Conservation (phyloP, 2,329 filamentous ascomycete genomes). For the Fusarium citri region DNA sequence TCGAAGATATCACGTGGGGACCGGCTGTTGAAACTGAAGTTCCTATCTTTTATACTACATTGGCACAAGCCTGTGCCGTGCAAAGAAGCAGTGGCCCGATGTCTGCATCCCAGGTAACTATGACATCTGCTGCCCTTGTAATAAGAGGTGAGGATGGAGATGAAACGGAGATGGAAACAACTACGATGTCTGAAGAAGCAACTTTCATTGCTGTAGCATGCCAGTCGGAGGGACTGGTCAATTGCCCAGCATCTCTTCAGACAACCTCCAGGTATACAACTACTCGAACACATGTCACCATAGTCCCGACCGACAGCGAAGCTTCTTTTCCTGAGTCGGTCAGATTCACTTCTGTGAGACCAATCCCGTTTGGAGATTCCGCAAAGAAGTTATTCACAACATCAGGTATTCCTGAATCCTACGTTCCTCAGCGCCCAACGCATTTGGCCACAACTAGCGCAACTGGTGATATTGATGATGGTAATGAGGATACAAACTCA, state of each 20-base stretch:
- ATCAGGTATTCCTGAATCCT: conserved; percentile 59
- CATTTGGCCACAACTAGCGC: not conserved
- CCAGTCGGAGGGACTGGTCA: conserved; percentile 53
- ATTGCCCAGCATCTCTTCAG: conserved; percentile 65
- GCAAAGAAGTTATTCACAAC: conserved; percentile 42
- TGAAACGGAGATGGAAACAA: conserved; percentile 50
- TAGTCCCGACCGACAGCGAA: conserved; percentile 52
- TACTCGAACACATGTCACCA: conserved; percentile 55
- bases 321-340: not conserved
- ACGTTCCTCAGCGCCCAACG: not conserved
- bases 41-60: conserved; percentile 65
- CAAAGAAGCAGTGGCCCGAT: conserved; percentile 19
- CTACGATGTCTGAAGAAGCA: conserved; percentile 54
- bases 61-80: conserved; percentile 57
- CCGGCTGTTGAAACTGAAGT: conserved; percentile 59
- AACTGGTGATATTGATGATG: conserved; percentile 22
- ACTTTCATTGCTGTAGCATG: conserved; percentile 61
- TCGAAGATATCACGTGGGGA: conserved; percentile 61
- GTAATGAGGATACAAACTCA: accelerated
- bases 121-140: conserved; percentile 16
- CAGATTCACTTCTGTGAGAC: not conserved
- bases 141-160: conserved; percentile 14
- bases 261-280: conserved; percentile 54
- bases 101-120: conserved; percentile 37
- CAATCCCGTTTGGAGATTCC: conserved; percentile 57